Conservation (phyloP, 306 rosid species). For the Begonia fuchsioides region DNA sequence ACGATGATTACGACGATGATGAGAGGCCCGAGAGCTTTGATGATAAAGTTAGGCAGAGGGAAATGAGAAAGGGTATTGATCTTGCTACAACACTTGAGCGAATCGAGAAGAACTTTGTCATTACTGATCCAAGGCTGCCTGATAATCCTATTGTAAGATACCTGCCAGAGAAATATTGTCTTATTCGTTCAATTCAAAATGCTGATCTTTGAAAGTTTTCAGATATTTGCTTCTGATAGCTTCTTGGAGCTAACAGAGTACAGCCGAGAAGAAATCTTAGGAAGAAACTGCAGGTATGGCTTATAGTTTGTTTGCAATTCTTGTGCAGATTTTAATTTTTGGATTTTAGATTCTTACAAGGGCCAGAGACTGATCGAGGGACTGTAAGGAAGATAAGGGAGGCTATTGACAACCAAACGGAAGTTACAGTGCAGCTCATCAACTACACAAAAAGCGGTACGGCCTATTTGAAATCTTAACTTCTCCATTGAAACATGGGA, state of each 20-base stretch:
- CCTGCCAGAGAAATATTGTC: not conserved
- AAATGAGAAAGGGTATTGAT: constrained; percentile 91
- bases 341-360: constrained; percentile 71
- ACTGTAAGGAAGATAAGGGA: constrained; percentile 80
- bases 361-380: constrained; percentile 89
- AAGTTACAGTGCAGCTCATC: constrained; percentile 87
- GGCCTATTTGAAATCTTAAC: not conserved
- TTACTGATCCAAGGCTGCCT: constrained; percentile 95
- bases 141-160: constrained; percentile 90
- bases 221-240: constrained; percentile 98
- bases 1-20: constrained; percentile 36
- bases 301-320: not conserved
- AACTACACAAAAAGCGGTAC: constrained; percentile 82
- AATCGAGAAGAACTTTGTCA: constrained; percentile 93
- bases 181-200: not conserved
- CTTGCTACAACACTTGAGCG: constrained; percentile 97
- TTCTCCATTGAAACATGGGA: too few relatives aligned
- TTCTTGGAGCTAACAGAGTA: constrained; percentile 93
- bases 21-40: constrained; percentile 39
- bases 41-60: constrained; percentile 49
- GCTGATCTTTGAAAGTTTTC: constrained; percentile 8
- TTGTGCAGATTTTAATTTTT: constrained; percentile 7
- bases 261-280: constrained; percentile 94
- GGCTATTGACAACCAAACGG: constrained; percentile 82
- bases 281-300: constrained; percentile 86